A percentile compares a stretch with the other conserved stretches of the same genome.
These are phyloP conservation scores for Aspergillus pseudoterreus DNA, from an alignment of 2,329 filamentous ascomycete species.

Conservation along the genomic window DNA sequence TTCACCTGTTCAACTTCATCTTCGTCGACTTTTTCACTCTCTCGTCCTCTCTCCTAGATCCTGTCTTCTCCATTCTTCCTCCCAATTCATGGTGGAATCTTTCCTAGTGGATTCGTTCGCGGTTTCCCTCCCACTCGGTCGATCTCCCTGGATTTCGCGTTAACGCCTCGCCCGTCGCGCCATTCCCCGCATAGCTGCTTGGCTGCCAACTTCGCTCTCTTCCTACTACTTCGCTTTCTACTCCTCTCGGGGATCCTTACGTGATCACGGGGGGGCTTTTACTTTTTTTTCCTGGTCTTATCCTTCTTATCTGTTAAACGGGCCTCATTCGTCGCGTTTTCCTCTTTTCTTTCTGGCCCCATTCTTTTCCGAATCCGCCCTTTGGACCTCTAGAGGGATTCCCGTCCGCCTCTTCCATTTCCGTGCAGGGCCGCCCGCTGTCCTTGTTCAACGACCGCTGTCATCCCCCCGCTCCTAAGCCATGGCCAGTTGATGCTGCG, in stretches of 20 bases:
- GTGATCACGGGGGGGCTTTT: background rate
- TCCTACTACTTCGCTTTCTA: conserved; percentile 1
- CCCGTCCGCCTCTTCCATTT: conserved; percentile 6
- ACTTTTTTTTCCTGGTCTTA: background rate
- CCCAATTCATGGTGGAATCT: conserved; percentile 3
- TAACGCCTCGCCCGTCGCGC: conserved; percentile 20
- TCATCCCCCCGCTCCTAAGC: conserved; percentile 18
- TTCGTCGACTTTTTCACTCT: conserved; percentile 4
- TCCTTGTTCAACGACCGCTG: background rate
- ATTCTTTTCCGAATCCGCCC: background rate
- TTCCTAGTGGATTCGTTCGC: background rate
- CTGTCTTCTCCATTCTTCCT: background rate
- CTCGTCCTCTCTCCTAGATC: conserved; percentile 2
- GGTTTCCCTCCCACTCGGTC: conserved; percentile 9
- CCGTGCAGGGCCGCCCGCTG: conserved; percentile 21
- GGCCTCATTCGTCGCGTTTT: no score
- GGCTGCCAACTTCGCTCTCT: conserved; percentile 5
- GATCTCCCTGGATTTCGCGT: conserved; percentile 27
- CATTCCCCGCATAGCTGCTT: conserved; percentile 24
- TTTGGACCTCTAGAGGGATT: background rate
- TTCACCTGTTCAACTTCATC: conserved; percentile 3
- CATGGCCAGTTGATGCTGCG: conserved; percentile 40
- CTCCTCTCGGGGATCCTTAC: background rate
- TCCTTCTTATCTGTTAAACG: background rate
- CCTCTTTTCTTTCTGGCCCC: background rate